Conservation (phyloP, 768 basidiomycete genomes). For the Gautieria morchelliformis region DNA sequence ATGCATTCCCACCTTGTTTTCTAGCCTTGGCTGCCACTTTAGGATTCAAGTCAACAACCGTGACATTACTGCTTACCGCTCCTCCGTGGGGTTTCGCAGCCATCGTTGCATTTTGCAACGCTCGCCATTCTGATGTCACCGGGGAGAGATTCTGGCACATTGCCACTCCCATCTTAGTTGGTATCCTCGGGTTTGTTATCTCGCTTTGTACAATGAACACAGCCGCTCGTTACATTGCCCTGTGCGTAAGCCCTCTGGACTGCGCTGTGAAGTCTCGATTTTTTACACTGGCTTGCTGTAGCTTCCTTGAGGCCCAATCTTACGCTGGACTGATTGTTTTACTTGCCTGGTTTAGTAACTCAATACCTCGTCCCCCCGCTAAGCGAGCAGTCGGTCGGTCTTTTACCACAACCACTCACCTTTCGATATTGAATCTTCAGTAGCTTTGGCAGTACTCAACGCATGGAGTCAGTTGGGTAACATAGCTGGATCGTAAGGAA, state of each 20-base stretch:
- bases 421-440: background rate
- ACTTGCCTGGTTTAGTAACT: constrained; percentile 25
- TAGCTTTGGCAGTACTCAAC: constrained; percentile 28
- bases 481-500: constrained; percentile 30
- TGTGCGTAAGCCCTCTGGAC: constrained; percentile 7
- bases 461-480: constrained; percentile 36
- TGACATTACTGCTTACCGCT: constrained; percentile 32
- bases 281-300: background rate
- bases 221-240: constrained; percentile 23
- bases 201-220: constrained; percentile 19
- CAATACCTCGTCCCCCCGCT: constrained; percentile 33
- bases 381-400: constrained; percentile 27
- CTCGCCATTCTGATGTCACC: constrained; percentile 29
- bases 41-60: constrained; percentile 23
- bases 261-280: no score
- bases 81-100: constrained; percentile 28
- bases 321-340: constrained; percentile 24
- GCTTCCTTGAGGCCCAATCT: constrained; percentile 18
- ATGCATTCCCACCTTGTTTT: background rate
- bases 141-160: constrained; percentile 34
- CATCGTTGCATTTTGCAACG: constrained; percentile 24
- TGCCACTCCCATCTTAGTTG: constrained; percentile 22
- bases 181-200: constrained; percentile 27
- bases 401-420: background rate
- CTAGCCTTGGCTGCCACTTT: constrained; percentile 25